Evolutionary conservation across 768 basidiomycete species (phyloP).

Genomic region (Psilocybe sp.): DNA sequence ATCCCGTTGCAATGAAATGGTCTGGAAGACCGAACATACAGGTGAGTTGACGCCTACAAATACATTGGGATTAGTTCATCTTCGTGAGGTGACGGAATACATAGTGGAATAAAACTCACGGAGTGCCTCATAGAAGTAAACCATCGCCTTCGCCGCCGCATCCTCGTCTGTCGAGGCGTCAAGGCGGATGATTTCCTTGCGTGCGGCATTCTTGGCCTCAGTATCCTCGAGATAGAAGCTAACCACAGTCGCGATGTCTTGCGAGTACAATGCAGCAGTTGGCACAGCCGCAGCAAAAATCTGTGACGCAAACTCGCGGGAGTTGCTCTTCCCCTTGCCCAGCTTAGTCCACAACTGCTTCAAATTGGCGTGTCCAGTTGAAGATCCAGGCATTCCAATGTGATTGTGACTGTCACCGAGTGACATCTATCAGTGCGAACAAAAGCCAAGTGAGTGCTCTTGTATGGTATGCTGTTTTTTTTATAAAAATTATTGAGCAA

Average conservation of each 20-base stretch:
- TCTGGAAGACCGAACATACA: slow-evolving; percentile 19
- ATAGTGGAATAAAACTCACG: slow-evolving; percentile 23
- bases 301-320: slow-evolving; percentile 39
- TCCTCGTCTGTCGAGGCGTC: slow-evolving; percentile 22
- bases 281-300: slow-evolving; percentile 55
- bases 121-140: slow-evolving; percentile 46
- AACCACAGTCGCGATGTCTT: slow-evolving; percentile 53
- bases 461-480: too few species aligned
- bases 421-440: slow-evolving; percentile 8
- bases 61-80: neutral
- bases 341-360: slow-evolving; percentile 22
- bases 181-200: slow-evolving; percentile 38
- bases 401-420: slow-evolving; percentile 14
- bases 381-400: slow-evolving; percentile 14
- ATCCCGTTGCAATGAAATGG: neutral
- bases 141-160: slow-evolving; percentile 30
- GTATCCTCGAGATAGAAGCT: slow-evolving; percentile 54
- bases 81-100: neutral
- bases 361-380: slow-evolving; percentile 28
- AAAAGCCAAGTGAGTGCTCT: neutral
- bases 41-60: slow-evolving; percentile 29
- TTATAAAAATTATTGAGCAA: too few species aligned
- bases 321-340: slow-evolving; percentile 13
- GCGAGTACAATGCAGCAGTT: slow-evolving; percentile 53
- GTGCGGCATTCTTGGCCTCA: slow-evolving; percentile 24